Conservation (phyloP, 2,329 filamentous ascomycete species). For the Magnaporthiopsis incrustans region DNA sequence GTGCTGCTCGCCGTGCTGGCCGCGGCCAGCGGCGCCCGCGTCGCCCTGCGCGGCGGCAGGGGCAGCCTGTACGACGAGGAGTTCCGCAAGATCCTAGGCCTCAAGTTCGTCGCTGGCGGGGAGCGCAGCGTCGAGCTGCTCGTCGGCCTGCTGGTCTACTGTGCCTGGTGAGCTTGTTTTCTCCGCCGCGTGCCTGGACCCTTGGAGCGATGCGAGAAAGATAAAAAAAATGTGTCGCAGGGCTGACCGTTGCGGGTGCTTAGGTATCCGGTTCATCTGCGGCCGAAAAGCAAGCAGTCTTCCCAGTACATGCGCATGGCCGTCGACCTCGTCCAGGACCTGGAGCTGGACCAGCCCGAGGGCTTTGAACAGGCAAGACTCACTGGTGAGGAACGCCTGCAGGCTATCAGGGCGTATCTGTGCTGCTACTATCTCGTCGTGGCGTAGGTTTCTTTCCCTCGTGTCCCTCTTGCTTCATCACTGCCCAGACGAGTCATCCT, state of each 20-base stretch:
- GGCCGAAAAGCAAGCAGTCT: conserved; percentile 41
- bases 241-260: background rate
- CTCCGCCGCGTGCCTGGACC: background rate
- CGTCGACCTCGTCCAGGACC: conserved; percentile 39
- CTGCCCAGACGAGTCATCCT: background rate
- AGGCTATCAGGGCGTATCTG: conserved; percentile 37
- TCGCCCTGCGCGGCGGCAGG: conserved; percentile 42
- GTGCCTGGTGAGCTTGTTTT: conserved; percentile 37
- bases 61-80: conserved; percentile 49
- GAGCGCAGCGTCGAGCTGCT: conserved; percentile 50
- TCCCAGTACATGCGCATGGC: conserved; percentile 45
- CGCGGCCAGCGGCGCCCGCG: conserved; percentile 36
- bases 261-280: conserved; percentile 48
- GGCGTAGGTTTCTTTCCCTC: conserved; percentile 22
- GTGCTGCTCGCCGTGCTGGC: conserved; percentile 46
- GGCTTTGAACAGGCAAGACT: conserved; percentile 14
- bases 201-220: background rate
- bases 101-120: conserved; percentile 48
- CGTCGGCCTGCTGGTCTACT: conserved; percentile 49
- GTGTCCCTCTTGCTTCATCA: background rate
- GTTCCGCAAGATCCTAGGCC: conserved; percentile 46
- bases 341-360: conserved; percentile 35
- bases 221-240: background rate
- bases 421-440: conserved; percentile 35
- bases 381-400: conserved; percentile 23